phyloP scores from a whole-genome alignment of 1,139 yeast species.

The Hanseniaspora sp. region DNA sequence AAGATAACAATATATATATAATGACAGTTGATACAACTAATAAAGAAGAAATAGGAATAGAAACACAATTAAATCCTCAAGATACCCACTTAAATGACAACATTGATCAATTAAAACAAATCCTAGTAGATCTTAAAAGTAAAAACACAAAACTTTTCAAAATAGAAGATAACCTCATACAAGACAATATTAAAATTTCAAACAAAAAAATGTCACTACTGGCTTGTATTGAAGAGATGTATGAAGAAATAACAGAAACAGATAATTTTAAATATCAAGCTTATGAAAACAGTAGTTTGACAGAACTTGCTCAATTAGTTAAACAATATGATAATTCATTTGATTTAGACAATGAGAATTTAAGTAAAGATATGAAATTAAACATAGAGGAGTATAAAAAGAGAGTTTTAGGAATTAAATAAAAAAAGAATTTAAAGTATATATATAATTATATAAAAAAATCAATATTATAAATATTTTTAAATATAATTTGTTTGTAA shows the following conservation, averaged over 20 bases:
- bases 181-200: background rate
- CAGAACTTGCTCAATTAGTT: background rate
- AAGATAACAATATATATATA: too few relatives aligned
- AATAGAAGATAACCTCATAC: slow-evolving; percentile 8
- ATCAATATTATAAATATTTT: background rate
- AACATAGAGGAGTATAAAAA: slow-evolving; percentile 7
- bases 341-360: background rate
- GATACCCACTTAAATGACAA: background rate
- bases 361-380: background rate
- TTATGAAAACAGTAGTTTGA: background rate
- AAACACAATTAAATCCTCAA: too few relatives aligned
- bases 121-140: background rate
- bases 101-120: background rate
- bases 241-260: background rate
- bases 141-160: background rate
- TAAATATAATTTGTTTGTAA: too few relatives aligned
- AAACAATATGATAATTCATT: background rate
- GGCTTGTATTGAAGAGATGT: slow-evolving; percentile 2
- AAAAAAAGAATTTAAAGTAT: background rate
- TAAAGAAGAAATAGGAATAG: too few relatives aligned
- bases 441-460: too few relatives aligned
- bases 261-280: background rate
- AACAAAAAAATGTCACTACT: slow-evolving; percentile 11
- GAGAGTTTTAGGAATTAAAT: background rate
- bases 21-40: too few relatives aligned